These are phyloP conservation scores for Chaetomiaceae sp. DNA, from an alignment of 2,329 filamentous ascomycete genomes.

Conservation along the genomic window DNA sequence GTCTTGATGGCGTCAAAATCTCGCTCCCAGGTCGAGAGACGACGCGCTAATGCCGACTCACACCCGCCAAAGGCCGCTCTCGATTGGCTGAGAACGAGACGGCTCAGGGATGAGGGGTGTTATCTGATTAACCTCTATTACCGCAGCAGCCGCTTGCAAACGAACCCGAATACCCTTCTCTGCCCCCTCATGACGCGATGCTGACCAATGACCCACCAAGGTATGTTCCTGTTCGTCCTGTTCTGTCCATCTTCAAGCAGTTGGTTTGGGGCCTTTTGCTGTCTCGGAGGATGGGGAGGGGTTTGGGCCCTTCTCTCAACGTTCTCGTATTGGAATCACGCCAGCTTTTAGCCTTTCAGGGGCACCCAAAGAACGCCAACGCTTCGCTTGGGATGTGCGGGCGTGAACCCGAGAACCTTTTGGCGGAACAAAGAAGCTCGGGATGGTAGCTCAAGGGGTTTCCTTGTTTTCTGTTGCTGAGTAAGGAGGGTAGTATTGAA, in stretches of 20 bases:
- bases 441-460: too few species aligned
- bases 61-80: background rate
- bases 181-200: conserved; percentile 3
- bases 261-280: background rate
- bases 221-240: background rate
- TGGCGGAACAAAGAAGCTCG: too few species aligned
- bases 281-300: background rate
- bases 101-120: conserved; percentile 4
- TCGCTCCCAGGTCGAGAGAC: background rate
- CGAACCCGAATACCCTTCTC: background rate
- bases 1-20: conserved; percentile 2
- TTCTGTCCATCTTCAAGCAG: background rate
- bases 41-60: conserved; percentile 7
- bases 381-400: too few species aligned
- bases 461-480: background rate
- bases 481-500: background rate
- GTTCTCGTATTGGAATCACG: background rate
- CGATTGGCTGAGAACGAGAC: conserved; percentile 3
- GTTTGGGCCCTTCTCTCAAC: too few species aligned
- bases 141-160: conserved; percentile 10
- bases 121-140: conserved; percentile 5
- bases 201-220: conserved; percentile 1
- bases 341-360: too few species aligned
- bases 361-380: too few species aligned
- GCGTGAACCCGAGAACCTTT: too few species aligned